Evolutionary conservation across 2,329 filamentous ascomycete species (phyloP).

Genomic region (Calonectria henricotiae): DNA sequence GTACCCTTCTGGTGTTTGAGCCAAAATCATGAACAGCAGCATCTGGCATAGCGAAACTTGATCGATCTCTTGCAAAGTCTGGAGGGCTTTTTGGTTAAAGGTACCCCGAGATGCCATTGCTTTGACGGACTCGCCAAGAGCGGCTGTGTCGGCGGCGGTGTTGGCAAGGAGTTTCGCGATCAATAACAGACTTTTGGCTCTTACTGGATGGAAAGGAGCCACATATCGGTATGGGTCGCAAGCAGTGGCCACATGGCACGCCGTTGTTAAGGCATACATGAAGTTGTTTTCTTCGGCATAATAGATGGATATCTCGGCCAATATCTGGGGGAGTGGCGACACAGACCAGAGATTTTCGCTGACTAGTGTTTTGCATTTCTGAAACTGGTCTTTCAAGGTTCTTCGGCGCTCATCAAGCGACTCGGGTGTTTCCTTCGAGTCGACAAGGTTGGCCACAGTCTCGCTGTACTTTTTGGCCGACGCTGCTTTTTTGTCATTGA

Average conservation of each 20-base stretch:
- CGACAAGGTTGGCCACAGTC: slow-evolving; percentile 53
- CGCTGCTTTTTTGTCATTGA: slow-evolving; percentile 39
- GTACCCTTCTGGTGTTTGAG: slow-evolving; percentile 62
- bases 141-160: slow-evolving; percentile 62
- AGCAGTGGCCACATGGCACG: slow-evolving; percentile 65
- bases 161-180: slow-evolving; percentile 70
- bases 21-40: slow-evolving; percentile 66
- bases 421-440: slow-evolving; percentile 47
- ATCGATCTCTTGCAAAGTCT: slow-evolving; percentile 64
- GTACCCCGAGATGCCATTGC: slow-evolving; percentile 45
- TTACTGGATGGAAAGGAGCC: slow-evolving; percentile 67
- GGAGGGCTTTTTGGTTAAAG: slow-evolving; percentile 49
- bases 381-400: slow-evolving; percentile 47
- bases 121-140: slow-evolving; percentile 49
- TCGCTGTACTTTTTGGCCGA: slow-evolving; percentile 43
- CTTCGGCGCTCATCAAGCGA: slow-evolving; percentile 51
- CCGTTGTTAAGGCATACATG: slow-evolving; percentile 63
- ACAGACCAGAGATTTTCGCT: slow-evolving; percentile 63
- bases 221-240: slow-evolving; percentile 68
- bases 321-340: slow-evolving; percentile 65
- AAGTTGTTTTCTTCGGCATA: slow-evolving; percentile 63
- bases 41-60: slow-evolving; percentile 71
- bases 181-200: slow-evolving; percentile 68
- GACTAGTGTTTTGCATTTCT: slow-evolving; percentile 48
- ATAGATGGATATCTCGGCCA: slow-evolving; percentile 65